These are phyloP conservation scores for Centaurea solstitialis DNA, from an alignment of 129 eudicot genomes.

Conservation along the genomic window DNA sequence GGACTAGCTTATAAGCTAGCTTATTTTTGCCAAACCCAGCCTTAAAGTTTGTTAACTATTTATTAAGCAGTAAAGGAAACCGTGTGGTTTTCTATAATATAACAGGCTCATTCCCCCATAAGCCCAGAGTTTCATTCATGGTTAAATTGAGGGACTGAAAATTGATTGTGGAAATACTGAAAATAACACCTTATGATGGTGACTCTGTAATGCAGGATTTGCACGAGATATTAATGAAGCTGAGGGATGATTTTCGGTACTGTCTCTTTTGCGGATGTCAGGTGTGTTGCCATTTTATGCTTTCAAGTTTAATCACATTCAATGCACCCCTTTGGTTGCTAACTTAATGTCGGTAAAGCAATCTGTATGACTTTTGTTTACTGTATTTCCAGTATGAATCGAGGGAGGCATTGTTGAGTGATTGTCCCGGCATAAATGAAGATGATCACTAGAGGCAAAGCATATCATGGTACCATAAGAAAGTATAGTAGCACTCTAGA, in stretches of 20 bases:
- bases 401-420: slow-evolving; percentile 51
- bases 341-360: neutral
- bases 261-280: slow-evolving; percentile 95
- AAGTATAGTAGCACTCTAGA: neutral
- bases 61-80: too few relatives aligned
- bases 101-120: too few relatives aligned
- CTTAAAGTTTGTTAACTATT: too few relatives aligned
- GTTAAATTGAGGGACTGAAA: too few relatives aligned
- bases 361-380: neutral
- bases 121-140: too few relatives aligned
- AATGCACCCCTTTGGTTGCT: neutral
- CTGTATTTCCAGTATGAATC: slow-evolving; percentile 68
- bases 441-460: slow-evolving; percentile 63
- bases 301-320: slow-evolving; percentile 3
- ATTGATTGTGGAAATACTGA: neutral
- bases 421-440: slow-evolving; percentile 83
- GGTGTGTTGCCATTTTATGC: slow-evolving; percentile 41
- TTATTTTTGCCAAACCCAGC: too few relatives aligned
- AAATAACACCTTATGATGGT: neutral
- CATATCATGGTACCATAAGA: neutral
- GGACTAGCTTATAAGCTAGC: too few relatives aligned
- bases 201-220: slow-evolving; percentile 65
- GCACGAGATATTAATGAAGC: slow-evolving; percentile 63
- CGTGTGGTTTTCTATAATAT: too few relatives aligned
- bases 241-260: slow-evolving; percentile 82